phyloP scores from a whole-genome alignment of 495 filamentous ascomycete species.

The Choiromyces venosus region DNA sequence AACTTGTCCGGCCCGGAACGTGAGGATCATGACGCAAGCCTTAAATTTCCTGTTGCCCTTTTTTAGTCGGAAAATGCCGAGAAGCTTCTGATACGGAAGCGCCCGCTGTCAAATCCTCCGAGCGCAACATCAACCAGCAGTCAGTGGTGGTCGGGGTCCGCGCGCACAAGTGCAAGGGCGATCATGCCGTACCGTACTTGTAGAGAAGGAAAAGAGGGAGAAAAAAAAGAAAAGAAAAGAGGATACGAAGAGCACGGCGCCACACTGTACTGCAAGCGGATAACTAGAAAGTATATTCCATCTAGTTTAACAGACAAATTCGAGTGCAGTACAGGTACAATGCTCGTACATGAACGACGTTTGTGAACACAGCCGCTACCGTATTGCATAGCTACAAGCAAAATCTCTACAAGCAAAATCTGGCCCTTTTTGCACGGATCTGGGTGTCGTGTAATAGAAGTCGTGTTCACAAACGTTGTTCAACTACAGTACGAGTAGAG shows the following conservation, averaged over 20 bases:
- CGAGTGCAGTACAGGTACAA: not conserved
- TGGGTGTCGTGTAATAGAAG: no score
- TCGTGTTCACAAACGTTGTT: no score
- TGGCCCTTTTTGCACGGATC: no score
- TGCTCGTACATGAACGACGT: no score
- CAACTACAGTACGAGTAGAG: no score
- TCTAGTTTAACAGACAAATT: not conserved
- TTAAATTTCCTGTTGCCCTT: not conserved
- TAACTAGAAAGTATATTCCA: not conserved
- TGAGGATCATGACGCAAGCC: not conserved
- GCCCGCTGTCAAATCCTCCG: not conserved
- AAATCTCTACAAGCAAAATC: no score
- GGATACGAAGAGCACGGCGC: not conserved
- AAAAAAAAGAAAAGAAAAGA: not conserved
- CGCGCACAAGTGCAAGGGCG: not conserved
- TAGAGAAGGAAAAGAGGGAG: not conserved
- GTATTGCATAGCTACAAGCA: no score
- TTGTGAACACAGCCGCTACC: no score
- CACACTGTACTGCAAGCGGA: not conserved
- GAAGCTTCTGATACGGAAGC: not conserved
- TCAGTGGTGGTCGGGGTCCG: not conserved
- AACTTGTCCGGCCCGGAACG: not conserved
- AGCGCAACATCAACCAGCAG: not conserved
- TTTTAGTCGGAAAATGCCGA: not conserved
- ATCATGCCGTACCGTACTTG: no score